Evolutionary conservation across 345 rosid genomes (phyloP), one percentile per base, ranked within the genome.

Genomic region (Aurinia saxatilis): DNA sequence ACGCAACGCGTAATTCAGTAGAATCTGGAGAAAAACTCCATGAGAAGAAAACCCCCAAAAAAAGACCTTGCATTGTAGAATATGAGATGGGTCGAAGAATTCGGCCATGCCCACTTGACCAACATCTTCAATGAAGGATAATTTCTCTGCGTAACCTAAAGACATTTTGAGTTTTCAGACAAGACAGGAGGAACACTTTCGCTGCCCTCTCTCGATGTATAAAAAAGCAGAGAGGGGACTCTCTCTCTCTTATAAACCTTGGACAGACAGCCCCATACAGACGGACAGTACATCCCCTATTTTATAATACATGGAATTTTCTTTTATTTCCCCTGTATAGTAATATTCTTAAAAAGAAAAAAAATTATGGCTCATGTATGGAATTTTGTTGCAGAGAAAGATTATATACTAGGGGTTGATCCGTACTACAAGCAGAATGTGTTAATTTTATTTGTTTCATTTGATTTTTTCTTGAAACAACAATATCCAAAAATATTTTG

Each of bases 111-210:
- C 99, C 54, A 93, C 97, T 27, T 80, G 82, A 65, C 99, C 97
- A 73, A 93, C 99, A 77, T 90, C 99, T 73, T 93, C 97, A n/a
- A 87, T 90, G 84, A 61, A 87, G n/a, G 99, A 93, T 33, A 93
- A 82, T 88, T 90, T 93, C 83, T 93, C 95, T 10, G 99, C 99
- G 74, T 90, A 93, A 62, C 99, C 99, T 65, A 93, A 79, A 74
- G 99, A 93, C 99, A 93, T 93, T 72, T 29, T 52, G 17, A 5
- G 0, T 27, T 27, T 27, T 61, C 36, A 17, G 42, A 56, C 19
- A 16, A 8, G 62, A 44, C 73, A 60, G n/a, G n/a, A n/a, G n/a
- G 49, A 70, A 53, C 63, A 69, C 51, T 33, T 45, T 57, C 65
- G 10, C 59, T 57, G 52, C 51, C 1, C 30, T 27, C 66, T 60